Base-by-base conservation (phyloP, 176 grass and related monocot genomes). In the Avena atlantica region DNA sequence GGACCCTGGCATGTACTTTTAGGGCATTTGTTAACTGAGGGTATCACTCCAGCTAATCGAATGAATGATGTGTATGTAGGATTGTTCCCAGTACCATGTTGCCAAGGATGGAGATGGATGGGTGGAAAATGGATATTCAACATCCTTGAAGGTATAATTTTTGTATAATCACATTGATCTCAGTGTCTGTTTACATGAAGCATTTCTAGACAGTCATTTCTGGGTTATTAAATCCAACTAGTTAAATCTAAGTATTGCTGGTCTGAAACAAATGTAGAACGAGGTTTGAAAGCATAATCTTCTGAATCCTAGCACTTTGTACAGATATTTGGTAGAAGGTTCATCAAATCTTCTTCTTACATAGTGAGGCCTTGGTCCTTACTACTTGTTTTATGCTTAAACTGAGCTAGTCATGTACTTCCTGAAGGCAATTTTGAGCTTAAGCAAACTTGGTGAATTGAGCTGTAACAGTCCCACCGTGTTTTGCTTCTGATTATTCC, bases 51-150 rank as follows among this genome's bases (percentile, higher is more conserved):
- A 49, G 48, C 75, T 91, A 57, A 89, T 84, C 78, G 8, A 3
- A 40, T 53, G 37, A 82, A 70, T 31, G 48, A 17, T 93, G 72
- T 89, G 63, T 13, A n/a, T 83, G 74, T 72, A 99, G 97, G 85
- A 86, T 92, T 99, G 97, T 52, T 90, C 83, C 59, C 92, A 93
- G 56, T 95, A 86, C 62, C 97, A 99, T 93, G 92, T 91, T 84
- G 94, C 97, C 47, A 94, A 92, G 84, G 97, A 99, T 89, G 97
- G 97, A 89, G 97, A 99, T 84, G 97, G 97, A 72, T 99, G 97
- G 97, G 97, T 99, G 58, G 97, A 99, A 93, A 93, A 84, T 81
- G 81, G 86, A 60, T 94, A 90, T 84, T 92, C 89, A 37, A 12
- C 87, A 25, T 86, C 92, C 69, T 60, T 86, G 72, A 95, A 99